Percentiles rank a stretch among this genome's conserved stretches.
These are phyloP conservation scores for Amesomyces nigricolor DNA, from an alignment of 2,329 filamentous ascomycete genomes.

Conservation along the genomic window DNA sequence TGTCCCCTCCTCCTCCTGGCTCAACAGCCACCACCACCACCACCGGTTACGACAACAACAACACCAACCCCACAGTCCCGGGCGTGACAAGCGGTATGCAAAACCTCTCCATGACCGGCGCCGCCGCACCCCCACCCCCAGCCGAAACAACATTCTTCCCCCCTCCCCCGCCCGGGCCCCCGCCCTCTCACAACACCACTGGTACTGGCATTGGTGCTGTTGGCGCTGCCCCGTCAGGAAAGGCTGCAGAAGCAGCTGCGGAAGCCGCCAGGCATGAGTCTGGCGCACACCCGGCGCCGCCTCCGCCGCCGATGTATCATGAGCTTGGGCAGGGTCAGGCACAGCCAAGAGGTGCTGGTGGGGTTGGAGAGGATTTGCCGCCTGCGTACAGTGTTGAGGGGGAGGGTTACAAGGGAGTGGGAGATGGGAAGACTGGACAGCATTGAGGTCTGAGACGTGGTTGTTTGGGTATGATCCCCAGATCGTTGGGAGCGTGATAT, in stretches of 20 bases:
- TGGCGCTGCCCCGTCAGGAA: conserved; percentile 7
- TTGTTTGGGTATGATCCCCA: no score
- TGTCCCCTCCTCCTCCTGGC: conserved; percentile 1
- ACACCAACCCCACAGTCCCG: background rate
- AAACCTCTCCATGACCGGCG: conserved; percentile 7
- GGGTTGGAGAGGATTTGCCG: conserved; percentile 23
- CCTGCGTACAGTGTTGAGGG: conserved; percentile 29
- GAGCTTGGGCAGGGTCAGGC: conserved; percentile 1
- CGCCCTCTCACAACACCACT: background rate
- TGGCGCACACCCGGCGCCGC: background rate
- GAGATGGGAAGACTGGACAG: conserved; percentile 26
- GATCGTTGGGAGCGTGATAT: background rate
- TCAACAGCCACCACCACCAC: background rate
- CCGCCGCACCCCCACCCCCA: conserved; percentile 2
- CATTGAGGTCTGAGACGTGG: conserved; percentile 15
- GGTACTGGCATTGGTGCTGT: no score
- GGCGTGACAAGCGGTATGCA: conserved; percentile 14
- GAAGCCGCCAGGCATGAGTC: conserved; percentile 18
- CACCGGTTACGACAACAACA: no score
- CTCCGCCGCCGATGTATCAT: conserved; percentile 28
- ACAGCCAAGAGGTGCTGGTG: background rate
- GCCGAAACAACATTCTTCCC: background rate
- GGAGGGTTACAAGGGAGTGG: conserved; percentile 16
- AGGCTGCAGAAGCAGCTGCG: conserved; percentile 27
- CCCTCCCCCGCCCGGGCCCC: background rate